These are phyloP conservation scores for Gossypioides kirkii DNA, from an alignment of 345 rosid species.

Conservation along the genomic window DNA sequence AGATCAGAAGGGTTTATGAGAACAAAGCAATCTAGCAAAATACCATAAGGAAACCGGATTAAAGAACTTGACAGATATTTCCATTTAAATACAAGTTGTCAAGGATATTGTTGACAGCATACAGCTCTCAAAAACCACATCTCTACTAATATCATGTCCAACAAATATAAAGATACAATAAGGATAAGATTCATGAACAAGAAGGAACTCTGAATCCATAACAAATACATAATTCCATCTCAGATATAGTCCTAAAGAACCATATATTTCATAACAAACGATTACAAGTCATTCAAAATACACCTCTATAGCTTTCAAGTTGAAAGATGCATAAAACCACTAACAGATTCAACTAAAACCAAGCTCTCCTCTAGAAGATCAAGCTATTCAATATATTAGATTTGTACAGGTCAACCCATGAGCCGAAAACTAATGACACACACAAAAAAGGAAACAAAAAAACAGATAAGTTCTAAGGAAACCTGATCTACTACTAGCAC, in stretches of 20 bases:
- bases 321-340: neutral
- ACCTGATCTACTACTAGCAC: conserved; percentile 4
- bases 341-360: neutral
- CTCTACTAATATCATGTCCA: neutral
- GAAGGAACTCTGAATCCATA: neutral
- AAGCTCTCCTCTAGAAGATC: neutral
- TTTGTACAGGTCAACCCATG: neutral
- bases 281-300: neutral
- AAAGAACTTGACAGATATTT: neutral
- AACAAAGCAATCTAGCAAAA: neutral
- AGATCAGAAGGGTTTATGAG: conserved; percentile 3
- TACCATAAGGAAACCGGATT: neutral
- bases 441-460: neutral
- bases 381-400: neutral
- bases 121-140: neutral
- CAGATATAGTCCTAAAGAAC: neutral
- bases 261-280: neutral
- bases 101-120: neutral
- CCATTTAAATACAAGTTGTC: neutral
- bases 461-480: neutral
- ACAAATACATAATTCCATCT: neutral
- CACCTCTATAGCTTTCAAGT: neutral
- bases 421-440: neutral
- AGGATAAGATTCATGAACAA: neutral
- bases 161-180: neutral